A percentile compares a stretch with the other conserved stretches of the same genome.
Conservation (phyloP, 306 rosid genomes). For the Hippophae rhamnoides region DNA sequence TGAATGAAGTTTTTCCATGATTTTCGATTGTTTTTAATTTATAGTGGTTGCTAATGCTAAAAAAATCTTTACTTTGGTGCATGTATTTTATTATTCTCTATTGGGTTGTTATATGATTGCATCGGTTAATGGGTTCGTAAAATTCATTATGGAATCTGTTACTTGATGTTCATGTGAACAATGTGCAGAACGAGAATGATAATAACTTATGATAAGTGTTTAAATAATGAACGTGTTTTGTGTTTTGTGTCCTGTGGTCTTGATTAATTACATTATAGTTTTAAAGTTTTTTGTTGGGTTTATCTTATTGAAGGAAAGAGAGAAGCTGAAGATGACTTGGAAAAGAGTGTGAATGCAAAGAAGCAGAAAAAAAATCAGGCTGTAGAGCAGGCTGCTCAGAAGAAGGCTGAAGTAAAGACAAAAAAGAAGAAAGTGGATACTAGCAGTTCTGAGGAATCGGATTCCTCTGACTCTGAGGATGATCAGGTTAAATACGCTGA, state of each 20-base stretch:
- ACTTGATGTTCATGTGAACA: too few species aligned
- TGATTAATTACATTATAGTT: background rate
- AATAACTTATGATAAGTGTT: too few species aligned
- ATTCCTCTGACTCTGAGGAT: constrained; percentile 46
- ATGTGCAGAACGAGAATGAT: too few species aligned
- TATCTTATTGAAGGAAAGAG: constrained; percentile 45
- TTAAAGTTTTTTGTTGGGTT: background rate
- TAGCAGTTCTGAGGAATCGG: constrained; percentile 51
- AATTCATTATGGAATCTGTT: too few species aligned
- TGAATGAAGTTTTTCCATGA: background rate
- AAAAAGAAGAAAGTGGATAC: constrained; percentile 36
- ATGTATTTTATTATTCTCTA: too few species aligned
- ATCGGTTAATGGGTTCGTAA: too few species aligned
- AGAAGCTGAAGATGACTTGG: constrained; percentile 39
- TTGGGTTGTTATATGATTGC: too few species aligned
- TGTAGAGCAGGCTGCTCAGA: constrained; percentile 35
- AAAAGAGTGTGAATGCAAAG: constrained; percentile 48
- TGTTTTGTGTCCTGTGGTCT: background rate
- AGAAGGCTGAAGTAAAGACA: constrained; percentile 37
- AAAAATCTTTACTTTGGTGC: too few species aligned
- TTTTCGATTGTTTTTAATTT: background rate
- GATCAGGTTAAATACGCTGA: constrained; percentile 31
- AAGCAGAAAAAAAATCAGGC: constrained; percentile 53
- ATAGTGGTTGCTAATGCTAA: background rate
- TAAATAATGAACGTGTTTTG: background rate